Evolutionary conservation across 371 early-diverging fungal species (phyloP).

Genomic region (Apophysomyces variabilis): DNA sequence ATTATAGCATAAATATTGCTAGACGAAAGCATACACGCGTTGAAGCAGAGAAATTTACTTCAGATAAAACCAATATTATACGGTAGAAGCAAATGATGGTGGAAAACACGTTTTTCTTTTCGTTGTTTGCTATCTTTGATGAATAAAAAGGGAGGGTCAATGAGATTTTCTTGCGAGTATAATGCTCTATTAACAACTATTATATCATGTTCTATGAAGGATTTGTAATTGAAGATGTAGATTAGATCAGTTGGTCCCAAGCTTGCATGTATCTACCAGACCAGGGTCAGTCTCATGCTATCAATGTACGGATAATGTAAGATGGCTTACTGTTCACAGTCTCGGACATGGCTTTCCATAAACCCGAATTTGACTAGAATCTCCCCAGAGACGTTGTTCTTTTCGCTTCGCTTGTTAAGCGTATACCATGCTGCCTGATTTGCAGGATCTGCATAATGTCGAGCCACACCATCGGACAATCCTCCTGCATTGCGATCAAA

Average conservation of each 20-base stretch:
- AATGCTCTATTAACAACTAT: not conserved
- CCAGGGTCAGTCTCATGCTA: not conserved
- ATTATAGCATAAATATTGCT: too few relatives aligned
- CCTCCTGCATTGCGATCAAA: slow-evolving; percentile 56
- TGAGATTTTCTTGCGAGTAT: too few relatives aligned
- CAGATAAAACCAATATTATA: too few relatives aligned
- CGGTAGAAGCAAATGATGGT: too few relatives aligned
- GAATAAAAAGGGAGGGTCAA: too few relatives aligned
- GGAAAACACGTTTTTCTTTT: too few relatives aligned
- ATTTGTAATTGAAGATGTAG: not conserved
- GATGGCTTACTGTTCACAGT: slow-evolving; percentile 37
- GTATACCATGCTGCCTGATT: slow-evolving; percentile 47
- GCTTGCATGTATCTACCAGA: slow-evolving; percentile 6
- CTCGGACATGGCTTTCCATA: slow-evolving; percentile 42
- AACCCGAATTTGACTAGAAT: slow-evolving; percentile 49
- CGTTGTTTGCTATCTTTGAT: too few relatives aligned
- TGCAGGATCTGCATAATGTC: slow-evolving; percentile 58
- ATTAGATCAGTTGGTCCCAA: slow-evolving; percentile 3
- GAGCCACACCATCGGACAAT: slow-evolving; percentile 38
- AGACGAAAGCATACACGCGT: too few relatives aligned
- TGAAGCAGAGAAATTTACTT: too few relatives aligned
- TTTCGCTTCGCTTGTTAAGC: slow-evolving; percentile 42
- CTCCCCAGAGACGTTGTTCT: slow-evolving; percentile 49
- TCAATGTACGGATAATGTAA: not conserved
- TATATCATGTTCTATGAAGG: not conserved